Base-by-base conservation (phyloP, 2,329 filamentous ascomycete genomes). In the Aspergillus transmontanensis region DNA sequence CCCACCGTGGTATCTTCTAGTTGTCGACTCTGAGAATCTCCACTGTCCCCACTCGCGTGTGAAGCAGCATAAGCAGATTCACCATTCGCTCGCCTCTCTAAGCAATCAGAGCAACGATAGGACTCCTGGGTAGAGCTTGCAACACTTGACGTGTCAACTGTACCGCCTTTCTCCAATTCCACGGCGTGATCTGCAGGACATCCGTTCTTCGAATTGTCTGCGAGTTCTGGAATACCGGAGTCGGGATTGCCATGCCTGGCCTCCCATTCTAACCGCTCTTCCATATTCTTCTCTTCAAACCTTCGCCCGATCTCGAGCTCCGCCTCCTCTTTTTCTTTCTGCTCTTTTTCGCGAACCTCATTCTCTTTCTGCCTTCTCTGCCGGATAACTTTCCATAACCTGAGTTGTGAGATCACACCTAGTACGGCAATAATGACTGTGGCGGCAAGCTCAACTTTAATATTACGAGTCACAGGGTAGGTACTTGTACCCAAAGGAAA, bases 381-480 rank as follows among this genome's bases (percentile, higher is more conserved):
- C 64, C 83, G 87, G 64, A 97, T 87, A 9, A 96, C 83, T 66
- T 88, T 92, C 93, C 93, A 97, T 16, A 97, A 81, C 71, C 90
- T 92, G 69, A 95, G 82, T 75, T 98, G 94, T 0, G 92, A 96
- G 50, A 96, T 84, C 28, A 97, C 81, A 2, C 94, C 93, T 21
- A 91, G 82, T 11, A 93, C 76, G 63, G 86, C 89, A 23, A 97
- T 81, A 32, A 97, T 85, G 58, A 97, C 80, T 28, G 91, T 90
- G 1, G 87, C 86, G 0, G 92, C 93, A 34, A 93, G 86, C 75
- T 98, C 94, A 16, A 95, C 94, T 45, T 88, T 87, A 61, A 97
- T 95, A 2, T 92, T 92, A 69, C 89, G 90, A 0, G 93, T 97
- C 14, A 97, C 81, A 0, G 94, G 94, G 74, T 96, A 98, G 0